Evolutionary conservation across 2,329 filamentous ascomycete genomes (phyloP).

Genomic region (Fusarium vanettenii): DNA sequence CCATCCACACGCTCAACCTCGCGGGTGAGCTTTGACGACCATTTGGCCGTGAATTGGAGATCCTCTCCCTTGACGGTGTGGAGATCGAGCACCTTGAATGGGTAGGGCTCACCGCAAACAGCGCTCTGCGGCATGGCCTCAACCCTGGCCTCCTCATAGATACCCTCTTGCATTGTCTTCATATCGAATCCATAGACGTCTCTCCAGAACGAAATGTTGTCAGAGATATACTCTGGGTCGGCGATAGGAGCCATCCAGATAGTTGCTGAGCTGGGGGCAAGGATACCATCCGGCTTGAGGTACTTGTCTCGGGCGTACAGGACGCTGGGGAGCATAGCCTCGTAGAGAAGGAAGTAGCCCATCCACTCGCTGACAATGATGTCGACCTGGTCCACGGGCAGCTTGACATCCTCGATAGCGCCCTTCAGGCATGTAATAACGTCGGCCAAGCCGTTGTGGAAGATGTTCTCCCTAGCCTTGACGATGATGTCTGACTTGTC

Average conservation of each 20-base stretch:
- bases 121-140: constrained; percentile 73
- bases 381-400: constrained; percentile 85
- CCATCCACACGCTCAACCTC: constrained; percentile 82
- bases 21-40: constrained; percentile 69
- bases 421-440: constrained; percentile 84
- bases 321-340: constrained; percentile 95
- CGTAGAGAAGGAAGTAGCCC: constrained; percentile 93
- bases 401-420: constrained; percentile 85
- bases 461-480: constrained; percentile 86
- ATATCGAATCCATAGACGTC: constrained; percentile 97
- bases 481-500: constrained; percentile 93
- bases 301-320: constrained; percentile 90
- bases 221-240: constrained; percentile 80
- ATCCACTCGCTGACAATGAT: constrained; percentile 99
- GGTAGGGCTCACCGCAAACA: constrained; percentile 68
- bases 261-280: constrained; percentile 88
- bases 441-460: constrained; percentile 79
- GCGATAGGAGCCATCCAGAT: constrained; percentile 85
- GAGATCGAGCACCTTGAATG: constrained; percentile 82
- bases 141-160: constrained; percentile 85
- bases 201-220: constrained; percentile 87
- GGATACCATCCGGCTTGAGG: constrained; percentile 80
- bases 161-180: constrained; percentile 86
- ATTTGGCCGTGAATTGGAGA: constrained; percentile 78
- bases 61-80: constrained; percentile 78